Percentiles rank a stretch among this genome's conserved stretches.
phyloP scores from a whole-genome alignment of 1,284 basidiomycete genomes.

The Amylostereum chailletii region DNA sequence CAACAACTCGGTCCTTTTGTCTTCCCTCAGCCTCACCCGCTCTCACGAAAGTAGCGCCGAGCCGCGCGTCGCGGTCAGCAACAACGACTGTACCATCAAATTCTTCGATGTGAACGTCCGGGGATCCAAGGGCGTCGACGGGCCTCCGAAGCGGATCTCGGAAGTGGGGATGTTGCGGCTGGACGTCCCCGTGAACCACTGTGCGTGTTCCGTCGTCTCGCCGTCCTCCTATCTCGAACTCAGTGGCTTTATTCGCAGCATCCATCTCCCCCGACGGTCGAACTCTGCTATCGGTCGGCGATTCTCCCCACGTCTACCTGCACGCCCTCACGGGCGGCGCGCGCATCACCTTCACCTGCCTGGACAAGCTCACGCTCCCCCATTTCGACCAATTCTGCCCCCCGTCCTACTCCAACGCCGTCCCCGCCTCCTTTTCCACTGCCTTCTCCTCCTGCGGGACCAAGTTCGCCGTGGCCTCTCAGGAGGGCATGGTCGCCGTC shows the following conservation, averaged over 20 bases:
- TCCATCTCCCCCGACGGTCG: slow-evolving; percentile 81
- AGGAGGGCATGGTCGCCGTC: slow-evolving; percentile 76
- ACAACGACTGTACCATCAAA: slow-evolving; percentile 74
- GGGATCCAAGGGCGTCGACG: slow-evolving; percentile 18
- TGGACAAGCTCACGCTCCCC: slow-evolving; percentile 49
- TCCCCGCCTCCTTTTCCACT: slow-evolving; percentile 75
- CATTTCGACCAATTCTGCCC: slow-evolving; percentile 27
- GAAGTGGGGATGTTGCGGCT: slow-evolving; percentile 49
- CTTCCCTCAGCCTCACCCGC: slow-evolving; percentile 45
- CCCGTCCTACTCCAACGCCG: slow-evolving; percentile 27
- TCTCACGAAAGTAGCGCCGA: slow-evolving; percentile 52
- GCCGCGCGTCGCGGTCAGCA: slow-evolving; percentile 72
- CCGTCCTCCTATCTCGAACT: slow-evolving; percentile 18
- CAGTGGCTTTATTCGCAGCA: slow-evolving; percentile 32
- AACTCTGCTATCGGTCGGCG: slow-evolving; percentile 79
- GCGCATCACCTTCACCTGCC: slow-evolving; percentile 45
- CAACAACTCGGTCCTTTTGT: slow-evolving; percentile 77
- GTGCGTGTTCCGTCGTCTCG: slow-evolving; percentile 26
- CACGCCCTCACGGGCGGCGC: slow-evolving; percentile 58
- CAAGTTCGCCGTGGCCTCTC: slow-evolving; percentile 80
- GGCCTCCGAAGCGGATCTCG: slow-evolving; percentile 32
- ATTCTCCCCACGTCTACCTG: slow-evolving; percentile 74
- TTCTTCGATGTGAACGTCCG: slow-evolving; percentile 64
- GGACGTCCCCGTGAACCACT: slow-evolving; percentile 64
- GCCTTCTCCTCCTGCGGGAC: slow-evolving; percentile 74